phyloP scores from a whole-genome alignment of 345 rosid genomes.

The Odontarrhena argentea region DNA sequence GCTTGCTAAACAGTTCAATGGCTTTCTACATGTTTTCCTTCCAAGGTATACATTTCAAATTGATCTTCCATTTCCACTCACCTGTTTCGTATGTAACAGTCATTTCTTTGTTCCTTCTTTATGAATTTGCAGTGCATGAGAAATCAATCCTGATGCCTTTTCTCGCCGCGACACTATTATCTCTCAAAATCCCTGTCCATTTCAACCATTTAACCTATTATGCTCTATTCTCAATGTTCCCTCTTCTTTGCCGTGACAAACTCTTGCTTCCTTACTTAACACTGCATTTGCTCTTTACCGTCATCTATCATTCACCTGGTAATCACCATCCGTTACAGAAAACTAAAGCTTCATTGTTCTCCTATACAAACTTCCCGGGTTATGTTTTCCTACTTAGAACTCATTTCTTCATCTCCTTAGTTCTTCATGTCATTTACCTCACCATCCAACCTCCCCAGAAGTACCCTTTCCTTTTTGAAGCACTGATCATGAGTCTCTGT shows the following conservation, averaged over 20 bases:
- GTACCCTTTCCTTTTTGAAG: conserved; percentile 74
- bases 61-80: background rate
- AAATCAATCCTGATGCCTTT: conserved; percentile 93
- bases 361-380: conserved; percentile 32
- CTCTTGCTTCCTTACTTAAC: conserved; percentile 67
- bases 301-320: conserved; percentile 54
- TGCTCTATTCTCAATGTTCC: conserved; percentile 89
- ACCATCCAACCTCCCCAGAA: conserved; percentile 56
- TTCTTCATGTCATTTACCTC: conserved; percentile 68
- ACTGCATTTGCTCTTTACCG: conserved; percentile 51
- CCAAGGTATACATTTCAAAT: conserved; percentile 57
- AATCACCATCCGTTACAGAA: conserved; percentile 39
- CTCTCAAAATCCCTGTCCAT: conserved; percentile 56
- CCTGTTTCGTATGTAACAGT: conserved; percentile 5
- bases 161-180: conserved; percentile 77
- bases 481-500: conserved; percentile 72
- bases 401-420: conserved; percentile 50
- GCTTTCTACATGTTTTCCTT: conserved; percentile 89
- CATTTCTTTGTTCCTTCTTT: background rate
- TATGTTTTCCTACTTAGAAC: conserved; percentile 32
- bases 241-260: conserved; percentile 80
- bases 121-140: conserved; percentile 83
- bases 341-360: conserved; percentile 27
- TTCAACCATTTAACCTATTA: conserved; percentile 60
- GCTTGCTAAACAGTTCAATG: conserved; percentile 76